A percentile compares a stretch with the other conserved stretches of the same genome.
phyloP scores from a whole-genome alignment of 768 basidiomycete species.

The Mycena epipterygia region DNA sequence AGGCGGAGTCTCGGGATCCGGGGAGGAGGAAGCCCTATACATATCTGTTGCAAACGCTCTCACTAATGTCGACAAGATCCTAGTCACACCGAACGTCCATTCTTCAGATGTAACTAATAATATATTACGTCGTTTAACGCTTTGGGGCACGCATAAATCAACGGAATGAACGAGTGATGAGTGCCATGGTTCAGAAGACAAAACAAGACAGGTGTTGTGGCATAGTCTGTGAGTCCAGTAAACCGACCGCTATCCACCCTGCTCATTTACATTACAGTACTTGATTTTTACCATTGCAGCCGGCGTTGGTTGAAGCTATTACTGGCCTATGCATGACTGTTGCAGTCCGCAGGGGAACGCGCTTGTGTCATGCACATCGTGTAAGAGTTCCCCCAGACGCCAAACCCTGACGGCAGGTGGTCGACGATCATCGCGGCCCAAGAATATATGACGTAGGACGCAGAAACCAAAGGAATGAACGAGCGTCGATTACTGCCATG shows the following conservation, averaged over 20 bases:
- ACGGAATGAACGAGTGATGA: constrained; percentile 30
- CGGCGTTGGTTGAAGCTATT: constrained; percentile 28
- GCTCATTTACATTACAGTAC: constrained; percentile 11
- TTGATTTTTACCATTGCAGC: constrained; percentile 35
- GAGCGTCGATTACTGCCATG: too few species aligned
- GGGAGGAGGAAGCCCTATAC: constrained; percentile 23
- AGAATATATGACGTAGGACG: too few species aligned
- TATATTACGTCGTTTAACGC: constrained; percentile 23
- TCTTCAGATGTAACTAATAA: background rate
- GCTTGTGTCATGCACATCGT: background rate
- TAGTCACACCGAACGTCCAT: constrained; percentile 28
- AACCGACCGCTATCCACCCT: background rate
- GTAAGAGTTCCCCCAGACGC: background rate
- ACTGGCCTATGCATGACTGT: constrained; percentile 18
- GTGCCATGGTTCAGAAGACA: constrained; percentile 23
- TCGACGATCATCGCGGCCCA: background rate
- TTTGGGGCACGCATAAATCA: constrained; percentile 18
- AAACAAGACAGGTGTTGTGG: constrained; percentile 27
- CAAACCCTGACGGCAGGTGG: background rate
- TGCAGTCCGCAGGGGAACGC: background rate
- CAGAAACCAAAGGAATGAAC: background rate
- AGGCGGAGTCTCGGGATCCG: constrained; percentile 17
- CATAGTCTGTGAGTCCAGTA: constrained; percentile 20
- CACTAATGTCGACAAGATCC: constrained; percentile 11
- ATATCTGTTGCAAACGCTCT: constrained; percentile 32